Evolutionary conservation across 2,329 filamentous ascomycete genomes (phyloP).

Genomic region (Trichoderma atrobrunneum): DNA sequence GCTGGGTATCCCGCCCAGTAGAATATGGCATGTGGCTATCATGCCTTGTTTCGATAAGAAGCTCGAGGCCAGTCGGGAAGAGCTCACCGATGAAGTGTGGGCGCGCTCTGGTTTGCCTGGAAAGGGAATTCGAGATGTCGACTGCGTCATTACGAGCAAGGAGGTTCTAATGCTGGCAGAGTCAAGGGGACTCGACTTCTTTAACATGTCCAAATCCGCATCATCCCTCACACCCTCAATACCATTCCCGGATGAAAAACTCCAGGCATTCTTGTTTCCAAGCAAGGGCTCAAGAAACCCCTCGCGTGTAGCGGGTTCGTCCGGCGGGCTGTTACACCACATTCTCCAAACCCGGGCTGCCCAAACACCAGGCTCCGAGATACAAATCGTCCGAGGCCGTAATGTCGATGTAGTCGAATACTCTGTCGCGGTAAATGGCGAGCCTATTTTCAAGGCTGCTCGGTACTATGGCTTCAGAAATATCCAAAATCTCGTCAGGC

Average conservation of each 20-base stretch:
- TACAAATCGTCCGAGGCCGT: conserved; percentile 71
- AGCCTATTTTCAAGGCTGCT: conserved; percentile 71
- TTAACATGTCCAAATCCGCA: conserved; percentile 61
- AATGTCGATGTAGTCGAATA: conserved; percentile 93
- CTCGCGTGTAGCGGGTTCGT: conserved; percentile 65
- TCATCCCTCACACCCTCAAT: conserved; percentile 41
- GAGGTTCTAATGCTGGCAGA: conserved; percentile 89
- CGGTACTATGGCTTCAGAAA: conserved; percentile 97
- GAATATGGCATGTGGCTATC: conserved; percentile 90
- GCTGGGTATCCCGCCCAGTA: conserved; percentile 68
- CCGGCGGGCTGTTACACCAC: conserved; percentile 85
- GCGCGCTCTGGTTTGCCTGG: conserved; percentile 46
- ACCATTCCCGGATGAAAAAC: conserved; percentile 68
- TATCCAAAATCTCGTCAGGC: conserved; percentile 95
- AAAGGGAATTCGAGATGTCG: conserved; percentile 75
- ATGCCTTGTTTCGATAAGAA: conserved; percentile 99
- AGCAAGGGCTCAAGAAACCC: conserved; percentile 42
- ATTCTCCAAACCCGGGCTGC: conserved; percentile 73
- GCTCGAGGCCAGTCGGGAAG: conserved; percentile 88
- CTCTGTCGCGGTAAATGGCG: conserved; percentile 56
- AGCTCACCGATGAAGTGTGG: conserved; percentile 83
- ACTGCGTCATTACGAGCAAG: conserved; percentile 96
- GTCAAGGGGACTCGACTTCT: conserved; percentile 74
- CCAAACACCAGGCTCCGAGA: conserved; percentile 66
- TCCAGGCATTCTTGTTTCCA: conserved; percentile 75